These are phyloP conservation scores for Aureobasidium sp. DNA, from an alignment of 2,329 filamentous ascomycete species.

Conservation along the genomic window DNA sequence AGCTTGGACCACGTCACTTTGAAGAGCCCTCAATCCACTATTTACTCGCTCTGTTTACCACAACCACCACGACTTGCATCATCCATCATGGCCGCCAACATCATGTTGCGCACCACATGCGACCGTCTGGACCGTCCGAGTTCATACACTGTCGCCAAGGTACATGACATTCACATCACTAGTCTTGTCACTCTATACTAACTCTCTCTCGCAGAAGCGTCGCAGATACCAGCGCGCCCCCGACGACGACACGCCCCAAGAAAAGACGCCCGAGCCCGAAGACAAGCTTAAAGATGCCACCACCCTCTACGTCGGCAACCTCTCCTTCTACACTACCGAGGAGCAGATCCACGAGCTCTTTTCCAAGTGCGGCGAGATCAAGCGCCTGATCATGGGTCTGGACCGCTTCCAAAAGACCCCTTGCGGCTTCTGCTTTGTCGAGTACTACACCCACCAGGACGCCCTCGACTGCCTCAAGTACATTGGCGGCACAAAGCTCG, in stretches of 20 bases:
- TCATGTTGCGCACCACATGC: conserved; percentile 59
- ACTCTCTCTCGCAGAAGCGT: conserved; percentile 53
- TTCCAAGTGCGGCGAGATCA: conserved; percentile 79
- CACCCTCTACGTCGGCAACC: conserved; percentile 94
- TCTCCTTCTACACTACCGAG: conserved; percentile 97
- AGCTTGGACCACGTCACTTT: conserved; percentile 8
- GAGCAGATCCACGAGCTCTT: conserved; percentile 86
- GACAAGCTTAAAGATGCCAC: conserved; percentile 82
- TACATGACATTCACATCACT: conserved; percentile 35
- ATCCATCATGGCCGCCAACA: not conserved
- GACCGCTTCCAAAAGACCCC: conserved; percentile 97
- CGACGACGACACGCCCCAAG: conserved; percentile 35
- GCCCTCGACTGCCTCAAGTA: conserved; percentile 98
- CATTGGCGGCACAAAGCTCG: conserved; percentile 93
- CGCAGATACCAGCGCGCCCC: conserved; percentile 56
- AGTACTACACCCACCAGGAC: conserved; percentile 97
- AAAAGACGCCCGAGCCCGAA: conserved; percentile 52
- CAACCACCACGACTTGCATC: not conserved
- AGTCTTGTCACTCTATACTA: conserved; percentile 4
- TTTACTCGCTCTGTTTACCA: not conserved
- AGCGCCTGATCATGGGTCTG: conserved; percentile 94
- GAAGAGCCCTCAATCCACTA: not conserved
- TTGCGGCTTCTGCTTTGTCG: conserved; percentile 98
- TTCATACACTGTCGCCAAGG: conserved; percentile 82
- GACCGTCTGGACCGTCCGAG: conserved; percentile 91